Conservation (phyloP, 2,329 filamentous ascomycete genomes). For the Cordyceps militaris region DNA sequence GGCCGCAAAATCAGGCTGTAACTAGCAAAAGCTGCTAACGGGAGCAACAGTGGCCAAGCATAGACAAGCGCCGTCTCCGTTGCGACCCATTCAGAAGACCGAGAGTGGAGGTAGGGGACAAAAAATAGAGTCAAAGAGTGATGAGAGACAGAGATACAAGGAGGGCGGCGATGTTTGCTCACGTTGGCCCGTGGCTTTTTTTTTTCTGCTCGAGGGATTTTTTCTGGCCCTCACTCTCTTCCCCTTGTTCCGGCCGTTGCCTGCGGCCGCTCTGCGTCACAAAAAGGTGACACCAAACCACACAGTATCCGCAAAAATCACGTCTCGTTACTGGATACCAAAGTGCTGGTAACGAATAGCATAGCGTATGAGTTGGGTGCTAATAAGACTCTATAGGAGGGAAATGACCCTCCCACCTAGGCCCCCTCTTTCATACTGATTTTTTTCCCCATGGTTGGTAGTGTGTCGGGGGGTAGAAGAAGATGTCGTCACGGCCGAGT, state of each 20-base stretch:
- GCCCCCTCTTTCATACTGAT: not conserved
- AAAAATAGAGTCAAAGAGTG: not conserved
- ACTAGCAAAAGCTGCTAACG: no score
- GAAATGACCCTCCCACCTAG: not conserved
- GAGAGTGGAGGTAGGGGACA: not conserved
- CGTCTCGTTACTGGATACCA: constrained; percentile 1
- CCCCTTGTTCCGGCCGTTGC: not conserved
- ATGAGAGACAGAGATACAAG: not conserved
- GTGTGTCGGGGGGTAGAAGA: not conserved
- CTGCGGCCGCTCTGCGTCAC: not conserved
- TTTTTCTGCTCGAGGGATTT: not conserved
- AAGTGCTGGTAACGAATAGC: constrained; percentile 1
- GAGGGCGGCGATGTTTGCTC: not conserved
- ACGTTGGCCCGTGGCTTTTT: not conserved
- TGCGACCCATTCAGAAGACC: not conserved
- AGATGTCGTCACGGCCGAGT: no score
- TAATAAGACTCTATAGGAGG: constrained; percentile 8
- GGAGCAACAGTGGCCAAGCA: not conserved
- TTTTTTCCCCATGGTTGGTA: not conserved
- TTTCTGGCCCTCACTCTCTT: not conserved
- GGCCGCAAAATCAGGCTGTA: not conserved
- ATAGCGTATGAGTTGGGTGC: not conserved
- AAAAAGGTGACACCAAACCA: not conserved
- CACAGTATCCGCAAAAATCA: not conserved
- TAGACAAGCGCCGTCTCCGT: no score